Base-by-base conservation (phyloP, 176 grass and related monocot species). In the Bonia amplexicaulis region DNA sequence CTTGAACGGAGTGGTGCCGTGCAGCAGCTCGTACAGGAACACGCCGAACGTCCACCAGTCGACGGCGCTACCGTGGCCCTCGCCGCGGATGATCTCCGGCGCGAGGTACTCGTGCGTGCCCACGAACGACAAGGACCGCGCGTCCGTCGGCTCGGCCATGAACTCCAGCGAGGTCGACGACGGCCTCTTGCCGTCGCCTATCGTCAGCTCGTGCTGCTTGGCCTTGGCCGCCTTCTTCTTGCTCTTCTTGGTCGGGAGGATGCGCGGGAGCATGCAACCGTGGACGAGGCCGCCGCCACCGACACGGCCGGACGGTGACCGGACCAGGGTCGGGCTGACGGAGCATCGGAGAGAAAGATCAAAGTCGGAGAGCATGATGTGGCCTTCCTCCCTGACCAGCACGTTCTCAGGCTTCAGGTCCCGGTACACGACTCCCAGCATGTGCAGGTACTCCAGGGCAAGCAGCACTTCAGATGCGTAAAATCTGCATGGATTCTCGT, bases 41-140 rank as follows among this genome's bases (percentile, higher is more conserved):
- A 97, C 86, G 57, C 94, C 94, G n/a, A 97, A 79, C 7, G 94
- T 97, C 94, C 94, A 97, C 94, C 92, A 97, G 88, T 97, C 94
- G 63, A 97, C 94, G 15, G 94, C 92, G 76, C 92, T 97, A 62
- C 94, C 94, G 31, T 97, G 94, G 29, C 94, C 94, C 73, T 97
- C 92, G 20, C 94, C 94, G 45, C 92, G 85, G 61, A 97, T 91
- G 85, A 97, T 97, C 87, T 97, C 95, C 25, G 95, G 95, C 17
- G 92, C 91, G 5, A 97, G 92, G 85, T 97, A 97, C 81, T 97
- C 95, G 81, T 97, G 95, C 48, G 95, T 97, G 74, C 95, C 95
- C 44, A 97, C 95, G 84, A 97, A 97, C 9, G 94, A 97, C 92
- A 91, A 94, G 6, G 94, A 97, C 7, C 94, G 88, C 31, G 92